Base-by-base conservation (phyloP, 2,329 filamentous ascomycete genomes). In the Phoma herbarum region DNA sequence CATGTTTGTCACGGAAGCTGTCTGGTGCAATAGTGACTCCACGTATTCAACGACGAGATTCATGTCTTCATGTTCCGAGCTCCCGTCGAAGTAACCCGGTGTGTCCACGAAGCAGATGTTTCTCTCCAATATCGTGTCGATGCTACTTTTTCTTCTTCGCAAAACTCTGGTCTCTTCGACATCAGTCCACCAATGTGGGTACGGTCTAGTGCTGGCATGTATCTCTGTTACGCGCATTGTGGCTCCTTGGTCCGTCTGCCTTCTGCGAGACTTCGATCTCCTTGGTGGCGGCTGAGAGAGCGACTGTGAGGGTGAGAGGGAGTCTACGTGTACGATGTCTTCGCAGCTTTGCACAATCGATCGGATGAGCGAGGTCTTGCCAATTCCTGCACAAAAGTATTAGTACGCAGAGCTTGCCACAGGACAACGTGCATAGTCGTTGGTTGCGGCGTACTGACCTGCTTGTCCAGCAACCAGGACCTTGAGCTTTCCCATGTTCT, bases 41-140 rank as follows among this genome's bases (percentile, higher is more conserved):
- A 96, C 84, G 72, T 96, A 96, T 57, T 86, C 84, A 48, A 88
- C 86, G 50, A 71, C 75, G 43, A 76, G 67, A 39, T 63, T 65
- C 42, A 65, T 69, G 20, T 69, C 64, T 6, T 66, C 71, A 29
- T 61, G 44, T 39, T 56, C 60, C 22, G 60, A 59, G 80, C 81
- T 44, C 82, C 83, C 63, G 74, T 79, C 63, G 4, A 61, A 79
- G 75, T 86, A 87, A 12, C 88, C 88, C 11, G 90, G 87, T 2
- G 91, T 94, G 78, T 98, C 94, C 57, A 97, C 88, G 73, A 99
- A 97, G 76, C 92, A 97, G 5, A 99, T 79, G 72, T 99, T 99
- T 28, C 94, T 86, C 73, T 98, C 94, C 44, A 98, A 80, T 37
- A 97, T 85, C 22, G 87, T 85, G 63, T 95, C 93, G 8, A 88